Conservation (phyloP, 306 rosid genomes). For the Acacia melanoxylon region DNA sequence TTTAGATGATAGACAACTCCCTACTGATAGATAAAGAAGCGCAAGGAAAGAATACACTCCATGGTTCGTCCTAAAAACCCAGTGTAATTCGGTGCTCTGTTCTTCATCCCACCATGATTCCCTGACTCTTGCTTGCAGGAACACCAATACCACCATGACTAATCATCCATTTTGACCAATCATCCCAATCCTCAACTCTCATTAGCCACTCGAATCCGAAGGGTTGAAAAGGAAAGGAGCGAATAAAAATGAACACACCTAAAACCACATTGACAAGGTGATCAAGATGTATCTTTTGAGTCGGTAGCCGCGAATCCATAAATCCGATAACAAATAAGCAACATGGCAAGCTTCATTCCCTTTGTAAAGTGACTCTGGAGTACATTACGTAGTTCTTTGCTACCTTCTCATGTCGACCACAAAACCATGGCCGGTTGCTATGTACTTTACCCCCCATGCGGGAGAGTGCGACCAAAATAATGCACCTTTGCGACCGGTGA, state of each 20-base stretch:
- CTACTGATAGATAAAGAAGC: constrained; percentile 87
- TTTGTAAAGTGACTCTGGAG: constrained; percentile 93
- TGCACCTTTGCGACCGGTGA: constrained; percentile 87
- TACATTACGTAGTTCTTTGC: constrained; percentile 92
- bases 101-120: constrained; percentile 99
- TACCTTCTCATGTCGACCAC: constrained; percentile 84
- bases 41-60: constrained; percentile 69
- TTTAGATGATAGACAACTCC: constrained; percentile 90
- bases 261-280: constrained; percentile 86
- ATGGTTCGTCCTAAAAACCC: constrained; percentile 68
- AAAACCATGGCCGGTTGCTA: constrained; percentile 99
- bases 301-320: constrained; percentile 64
- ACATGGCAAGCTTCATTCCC: constrained; percentile 74
- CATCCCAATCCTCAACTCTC: constrained; percentile 98
- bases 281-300: constrained; percentile 43
- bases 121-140: constrained; percentile 91
- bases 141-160: constrained; percentile 94
- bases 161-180: constrained; percentile 87
- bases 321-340: constrained; percentile 67
- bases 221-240: constrained; percentile 96
- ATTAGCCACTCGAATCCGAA: constrained; percentile 99
- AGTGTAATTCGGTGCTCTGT: constrained; percentile 81
- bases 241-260: constrained; percentile 79
- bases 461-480: constrained; percentile 68
- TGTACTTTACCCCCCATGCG: constrained; percentile 62